phyloP scores from a whole-genome alignment of 1,284 basidiomycete species.

The Moesziomyces sp. region DNA sequence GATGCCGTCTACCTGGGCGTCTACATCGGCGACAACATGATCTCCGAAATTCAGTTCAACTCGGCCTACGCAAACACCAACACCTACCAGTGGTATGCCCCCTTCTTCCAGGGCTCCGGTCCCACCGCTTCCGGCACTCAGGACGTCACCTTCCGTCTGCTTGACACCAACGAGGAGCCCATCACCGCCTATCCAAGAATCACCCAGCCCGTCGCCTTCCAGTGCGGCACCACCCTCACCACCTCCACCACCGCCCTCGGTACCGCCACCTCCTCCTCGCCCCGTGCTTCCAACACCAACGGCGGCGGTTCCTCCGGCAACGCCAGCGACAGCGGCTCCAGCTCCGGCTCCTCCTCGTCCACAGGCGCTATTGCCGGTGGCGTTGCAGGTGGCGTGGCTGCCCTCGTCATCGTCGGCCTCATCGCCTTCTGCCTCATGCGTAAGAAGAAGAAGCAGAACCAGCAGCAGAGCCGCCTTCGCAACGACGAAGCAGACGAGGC shows the following conservation, averaged over 20 bases:
- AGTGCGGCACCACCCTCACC: slow-evolving; percentile 34
- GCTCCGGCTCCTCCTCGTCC: slow-evolving; percentile 37
- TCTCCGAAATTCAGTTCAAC: slow-evolving; percentile 27
- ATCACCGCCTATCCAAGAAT: slow-evolving; percentile 19
- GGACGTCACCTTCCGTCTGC: slow-evolving; percentile 27
- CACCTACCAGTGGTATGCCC: slow-evolving; percentile 25
- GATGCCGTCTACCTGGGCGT: slow-evolving; percentile 18
- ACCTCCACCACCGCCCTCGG: slow-evolving; percentile 16
- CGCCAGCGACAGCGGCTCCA: slow-evolving; percentile 4
- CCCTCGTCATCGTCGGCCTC: slow-evolving; percentile 23
- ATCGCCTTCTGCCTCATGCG: slow-evolving; percentile 43
- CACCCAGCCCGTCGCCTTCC: slow-evolving; percentile 31
- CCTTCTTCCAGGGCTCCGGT: slow-evolving; percentile 16
- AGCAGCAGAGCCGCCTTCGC: slow-evolving; percentile 29
- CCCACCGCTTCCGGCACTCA: slow-evolving; percentile 23
- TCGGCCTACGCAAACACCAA: slow-evolving; percentile 14
- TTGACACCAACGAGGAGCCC: slow-evolving; percentile 17
- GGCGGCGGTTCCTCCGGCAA: slow-evolving; percentile 1
- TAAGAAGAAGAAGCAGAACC: slow-evolving; percentile 38
- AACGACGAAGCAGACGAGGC: slow-evolving; percentile 47
- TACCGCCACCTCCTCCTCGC: slow-evolving; percentile 8
- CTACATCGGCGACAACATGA: slow-evolving; percentile 14
- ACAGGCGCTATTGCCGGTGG: slow-evolving; percentile 53
- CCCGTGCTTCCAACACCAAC: neutral
- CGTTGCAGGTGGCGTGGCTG: slow-evolving; percentile 46